Evolutionary conservation across 2,329 filamentous ascomycete species (phyloP).

Genomic region (Colletotrichum sp.): DNA sequence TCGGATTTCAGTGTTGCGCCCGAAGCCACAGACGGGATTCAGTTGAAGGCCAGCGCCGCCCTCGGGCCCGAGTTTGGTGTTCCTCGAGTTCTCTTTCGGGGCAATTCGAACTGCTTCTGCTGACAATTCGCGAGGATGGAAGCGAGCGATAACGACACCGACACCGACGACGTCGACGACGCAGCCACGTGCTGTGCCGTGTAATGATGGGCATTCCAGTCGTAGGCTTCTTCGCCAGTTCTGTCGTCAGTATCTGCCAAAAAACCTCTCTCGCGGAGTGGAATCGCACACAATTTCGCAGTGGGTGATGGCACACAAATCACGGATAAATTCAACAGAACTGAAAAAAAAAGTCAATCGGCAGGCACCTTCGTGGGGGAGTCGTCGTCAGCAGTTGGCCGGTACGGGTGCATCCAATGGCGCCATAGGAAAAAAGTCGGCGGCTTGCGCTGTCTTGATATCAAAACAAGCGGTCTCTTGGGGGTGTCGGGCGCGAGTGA

Average conservation of each 20-base stretch:
- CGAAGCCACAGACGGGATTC: neutral
- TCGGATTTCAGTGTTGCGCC: neutral
- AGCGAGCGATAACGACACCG: neutral
- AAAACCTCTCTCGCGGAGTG: neutral
- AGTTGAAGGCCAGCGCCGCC: neutral
- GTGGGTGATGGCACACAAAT: neutral
- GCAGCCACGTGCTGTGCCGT: neutral
- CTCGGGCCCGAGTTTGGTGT: neutral
- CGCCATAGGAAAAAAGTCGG: neutral
- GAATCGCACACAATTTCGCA: neutral
- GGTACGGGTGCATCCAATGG: neutral
- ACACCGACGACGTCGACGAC: neutral
- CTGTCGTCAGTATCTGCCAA: neutral
- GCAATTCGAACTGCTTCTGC: neutral
- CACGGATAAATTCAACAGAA: neutral
- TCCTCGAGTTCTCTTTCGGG: neutral
- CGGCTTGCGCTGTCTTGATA: neutral
- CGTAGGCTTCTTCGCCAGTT: neutral
- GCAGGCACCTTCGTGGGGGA: neutral
- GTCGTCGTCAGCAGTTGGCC: slow-evolving; percentile 9
- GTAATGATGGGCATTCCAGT: neutral
- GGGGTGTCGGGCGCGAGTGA: neutral
- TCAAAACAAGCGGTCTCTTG: slow-evolving; percentile 4
- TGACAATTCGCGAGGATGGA: neutral
- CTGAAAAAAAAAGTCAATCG: neutral